A percentile compares a stretch with the other conserved stretches of the same genome.
Evolutionary conservation across 768 basidiomycete genomes (phyloP).

Genomic region (Russula emetica): DNA sequence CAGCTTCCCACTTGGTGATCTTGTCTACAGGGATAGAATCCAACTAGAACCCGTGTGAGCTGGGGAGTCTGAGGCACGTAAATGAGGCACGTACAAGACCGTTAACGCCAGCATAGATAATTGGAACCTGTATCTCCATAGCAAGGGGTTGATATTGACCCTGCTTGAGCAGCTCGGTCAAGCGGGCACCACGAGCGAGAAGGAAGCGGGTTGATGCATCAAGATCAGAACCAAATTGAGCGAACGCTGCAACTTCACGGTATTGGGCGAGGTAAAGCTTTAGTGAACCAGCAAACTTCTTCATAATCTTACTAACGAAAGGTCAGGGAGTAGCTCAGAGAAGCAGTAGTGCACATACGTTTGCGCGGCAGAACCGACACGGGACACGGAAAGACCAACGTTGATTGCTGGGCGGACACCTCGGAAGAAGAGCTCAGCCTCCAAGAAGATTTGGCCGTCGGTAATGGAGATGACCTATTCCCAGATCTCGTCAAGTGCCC

Average conservation of each 20-base stretch:
- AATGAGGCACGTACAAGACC: constrained; percentile 67
- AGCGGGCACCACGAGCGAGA: constrained; percentile 94
- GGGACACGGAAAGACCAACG: constrained; percentile 99
- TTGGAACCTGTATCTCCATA: constrained; percentile 95
- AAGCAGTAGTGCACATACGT: constrained; percentile 59
- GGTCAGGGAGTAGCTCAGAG: constrained; percentile 6
- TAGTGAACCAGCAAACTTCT: constrained; percentile 99
- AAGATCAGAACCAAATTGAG: constrained; percentile 99
- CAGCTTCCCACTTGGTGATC: constrained; percentile 89
- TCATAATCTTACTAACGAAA: constrained; percentile 86
- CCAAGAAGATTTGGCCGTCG: constrained; percentile 99
- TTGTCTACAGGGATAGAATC: constrained; percentile 93
- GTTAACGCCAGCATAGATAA: constrained; percentile 99
- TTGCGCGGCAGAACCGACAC: constrained; percentile 99
- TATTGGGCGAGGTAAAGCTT: constrained; percentile 99
- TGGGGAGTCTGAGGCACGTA: neutral
- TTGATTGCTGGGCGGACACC: constrained; percentile 99
- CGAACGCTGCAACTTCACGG: constrained; percentile 99
- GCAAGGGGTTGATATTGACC: constrained; percentile 95
- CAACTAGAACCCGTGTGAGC: constrained; percentile 46
- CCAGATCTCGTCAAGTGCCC: constrained; percentile 10
- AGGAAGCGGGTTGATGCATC: constrained; percentile 99
- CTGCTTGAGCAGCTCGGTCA: constrained; percentile 97
- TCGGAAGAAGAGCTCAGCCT: constrained; percentile 99
- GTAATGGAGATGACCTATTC: constrained; percentile 97